These are phyloP conservation scores for Lathyrus sativus DNA, from an alignment of 306 rosid species.

Conservation along the genomic window DNA sequence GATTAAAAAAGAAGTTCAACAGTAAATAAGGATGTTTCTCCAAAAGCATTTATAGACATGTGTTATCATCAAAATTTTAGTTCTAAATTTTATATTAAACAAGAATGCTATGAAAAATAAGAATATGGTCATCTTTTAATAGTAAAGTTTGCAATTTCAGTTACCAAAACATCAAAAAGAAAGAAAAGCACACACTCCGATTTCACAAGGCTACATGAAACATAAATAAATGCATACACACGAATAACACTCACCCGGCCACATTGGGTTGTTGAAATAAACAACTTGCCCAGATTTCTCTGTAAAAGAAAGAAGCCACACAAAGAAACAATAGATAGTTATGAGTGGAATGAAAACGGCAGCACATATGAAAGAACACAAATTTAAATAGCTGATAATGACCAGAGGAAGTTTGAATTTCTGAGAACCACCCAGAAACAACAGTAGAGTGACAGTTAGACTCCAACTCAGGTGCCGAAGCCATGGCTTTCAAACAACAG, in stretches of 20 bases:
- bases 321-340: neutral
- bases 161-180: conserved; percentile 22
- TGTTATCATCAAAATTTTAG: neutral
- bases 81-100: conserved; percentile 2
- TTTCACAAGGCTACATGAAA: neutral
- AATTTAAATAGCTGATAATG: conserved; percentile 46
- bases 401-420: conserved; percentile 79
- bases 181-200: conserved; percentile 6
- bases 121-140: neutral
- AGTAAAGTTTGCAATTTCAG: conserved; percentile 9
- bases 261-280: conserved; percentile 98
- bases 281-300: conserved; percentile 51
- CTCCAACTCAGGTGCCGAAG: conserved; percentile 73
- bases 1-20: conserved; percentile 1
- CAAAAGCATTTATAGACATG: no score
- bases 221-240: neutral
- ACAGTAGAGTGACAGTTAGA: conserved; percentile 88
- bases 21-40: no score
- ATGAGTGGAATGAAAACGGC: neutral
- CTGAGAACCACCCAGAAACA: conserved; percentile 99
- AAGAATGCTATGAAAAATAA: conserved; percentile 15
- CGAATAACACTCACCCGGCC: conserved; percentile 72
- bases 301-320: conserved; percentile 31
- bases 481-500: conserved; percentile 89
- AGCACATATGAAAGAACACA: neutral